Percentiles rank a stretch among this genome's conserved stretches.
Evolutionary conservation across 2,329 filamentous ascomycete species (phyloP).

Genomic region (Lizonia empirigonia): DNA sequence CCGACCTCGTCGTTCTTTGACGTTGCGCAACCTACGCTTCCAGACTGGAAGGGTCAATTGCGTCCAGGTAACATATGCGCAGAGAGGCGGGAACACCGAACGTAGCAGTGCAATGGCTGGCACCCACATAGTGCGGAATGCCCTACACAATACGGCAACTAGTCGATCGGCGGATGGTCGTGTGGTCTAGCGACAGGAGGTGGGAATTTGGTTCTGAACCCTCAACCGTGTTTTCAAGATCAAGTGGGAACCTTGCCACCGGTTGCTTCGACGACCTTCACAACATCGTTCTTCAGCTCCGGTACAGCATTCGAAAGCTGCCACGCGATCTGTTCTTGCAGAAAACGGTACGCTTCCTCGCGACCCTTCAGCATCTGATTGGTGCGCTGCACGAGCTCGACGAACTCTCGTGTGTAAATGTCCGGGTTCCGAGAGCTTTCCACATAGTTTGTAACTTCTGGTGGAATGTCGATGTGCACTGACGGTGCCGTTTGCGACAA

Average conservation of each 20-base stretch:
- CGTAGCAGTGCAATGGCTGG: not conserved
- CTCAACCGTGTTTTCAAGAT: not conserved
- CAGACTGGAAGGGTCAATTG: not conserved
- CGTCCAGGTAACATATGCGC: not conserved
- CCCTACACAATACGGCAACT: no score
- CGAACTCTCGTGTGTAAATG: conserved; percentile 69
- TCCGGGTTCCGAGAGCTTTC: conserved; percentile 68
- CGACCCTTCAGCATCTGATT: conserved; percentile 69
- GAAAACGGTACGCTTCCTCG: conserved; percentile 62
- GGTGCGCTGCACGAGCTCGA: conserved; percentile 66
- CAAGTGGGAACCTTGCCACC: conserved; percentile 45
- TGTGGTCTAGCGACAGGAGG: not conserved
- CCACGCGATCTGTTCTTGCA: conserved; percentile 63
- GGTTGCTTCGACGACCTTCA: conserved; percentile 55
- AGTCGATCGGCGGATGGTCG: no score
- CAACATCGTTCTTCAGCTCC: conserved; percentile 60
- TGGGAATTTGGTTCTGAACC: not conserved
- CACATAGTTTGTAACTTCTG: conserved; percentile 67
- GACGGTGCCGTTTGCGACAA: conserved; percentile 57
- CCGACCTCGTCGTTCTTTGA: not conserved
- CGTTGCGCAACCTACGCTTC: not conserved
- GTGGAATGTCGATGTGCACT: conserved; percentile 60
- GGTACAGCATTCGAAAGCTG: conserved; percentile 65
- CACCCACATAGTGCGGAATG: no score
- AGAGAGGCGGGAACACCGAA: not conserved